These are phyloP conservation scores for Carpinus fangiana DNA, from an alignment of 306 rosid species.

Conservation along the genomic window DNA sequence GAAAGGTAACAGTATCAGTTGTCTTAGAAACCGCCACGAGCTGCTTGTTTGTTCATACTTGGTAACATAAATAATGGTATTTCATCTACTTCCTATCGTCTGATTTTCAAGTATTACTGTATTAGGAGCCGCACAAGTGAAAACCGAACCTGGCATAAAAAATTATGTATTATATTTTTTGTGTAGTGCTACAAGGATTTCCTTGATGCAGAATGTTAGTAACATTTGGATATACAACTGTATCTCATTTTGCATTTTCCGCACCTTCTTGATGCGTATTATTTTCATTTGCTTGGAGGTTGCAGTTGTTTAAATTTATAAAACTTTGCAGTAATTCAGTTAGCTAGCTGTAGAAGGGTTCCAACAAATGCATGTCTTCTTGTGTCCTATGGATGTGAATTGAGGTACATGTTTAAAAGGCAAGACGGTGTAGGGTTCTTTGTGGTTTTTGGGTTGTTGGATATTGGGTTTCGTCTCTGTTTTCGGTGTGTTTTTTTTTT, in stretches of 20 bases:
- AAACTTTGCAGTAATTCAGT: background rate
- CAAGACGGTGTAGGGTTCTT: too few species aligned
- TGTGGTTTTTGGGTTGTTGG: too few species aligned
- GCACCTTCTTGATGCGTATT: background rate
- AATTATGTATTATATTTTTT: background rate
- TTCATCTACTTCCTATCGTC: background rate
- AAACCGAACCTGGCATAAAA: background rate
- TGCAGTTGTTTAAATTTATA: background rate
- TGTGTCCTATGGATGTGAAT: background rate
- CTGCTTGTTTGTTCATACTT: background rate
- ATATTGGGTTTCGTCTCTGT: too few species aligned
- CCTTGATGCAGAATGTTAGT: background rate
- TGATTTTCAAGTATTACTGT: background rate
- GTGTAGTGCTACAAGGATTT: conserved; percentile 3
- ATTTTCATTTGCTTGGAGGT: background rate
- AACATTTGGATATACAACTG: background rate
- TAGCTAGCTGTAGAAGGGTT: background rate
- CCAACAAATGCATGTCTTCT: background rate
- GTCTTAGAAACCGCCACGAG: conserved; percentile 3
- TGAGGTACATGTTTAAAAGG: background rate
- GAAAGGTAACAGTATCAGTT: background rate
- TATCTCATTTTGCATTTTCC: background rate
- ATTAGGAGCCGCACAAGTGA: conserved; percentile 17
- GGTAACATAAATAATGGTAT: background rate
- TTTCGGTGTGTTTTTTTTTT: too few species aligned